Conservation (phyloP, 805 yeast genomes). For the Candida ortonii region DNA sequence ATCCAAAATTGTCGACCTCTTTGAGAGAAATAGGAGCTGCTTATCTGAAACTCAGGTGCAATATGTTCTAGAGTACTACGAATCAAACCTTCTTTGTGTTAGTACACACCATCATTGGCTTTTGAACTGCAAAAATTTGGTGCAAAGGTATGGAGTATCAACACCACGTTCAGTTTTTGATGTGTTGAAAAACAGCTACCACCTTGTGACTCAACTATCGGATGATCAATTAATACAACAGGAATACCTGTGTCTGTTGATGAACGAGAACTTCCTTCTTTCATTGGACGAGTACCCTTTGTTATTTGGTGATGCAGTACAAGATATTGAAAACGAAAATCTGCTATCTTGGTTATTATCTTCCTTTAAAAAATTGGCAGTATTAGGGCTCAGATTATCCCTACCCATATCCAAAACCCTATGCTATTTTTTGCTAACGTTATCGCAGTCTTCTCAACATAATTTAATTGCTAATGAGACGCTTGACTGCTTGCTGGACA, state of each 20-base stretch:
- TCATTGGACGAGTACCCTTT: neutral
- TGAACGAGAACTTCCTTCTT: slow-evolving; percentile 13
- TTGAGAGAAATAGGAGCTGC: slow-evolving; percentile 18
- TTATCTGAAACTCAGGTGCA: slow-evolving; percentile 19
- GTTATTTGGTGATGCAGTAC: slow-evolving; percentile 3
- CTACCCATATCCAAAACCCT: slow-evolving; percentile 5
- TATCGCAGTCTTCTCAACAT: slow-evolving; percentile 17
- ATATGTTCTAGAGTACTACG: slow-evolving; percentile 47
- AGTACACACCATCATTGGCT: slow-evolving; percentile 53
- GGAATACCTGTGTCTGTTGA: slow-evolving; percentile 18
- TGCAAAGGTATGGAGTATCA: slow-evolving; percentile 40
- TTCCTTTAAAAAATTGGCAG: slow-evolving; percentile 4
- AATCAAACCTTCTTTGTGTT: slow-evolving; percentile 50
- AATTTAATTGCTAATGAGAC: slow-evolving; percentile 10
- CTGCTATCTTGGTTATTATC: slow-evolving; percentile 6
- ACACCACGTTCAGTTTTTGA: slow-evolving; percentile 25
- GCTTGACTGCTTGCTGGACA: slow-evolving; percentile 12
- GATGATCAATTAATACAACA: slow-evolving; percentile 13
- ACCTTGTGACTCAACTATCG: slow-evolving; percentile 15
- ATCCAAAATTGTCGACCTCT: slow-evolving; percentile 14
- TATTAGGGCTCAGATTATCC: slow-evolving; percentile 5
- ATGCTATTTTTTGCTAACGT: slow-evolving; percentile 14
- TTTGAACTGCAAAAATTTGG: slow-evolving; percentile 41
- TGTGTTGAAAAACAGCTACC: slow-evolving; percentile 21
- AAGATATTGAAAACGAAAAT: slow-evolving; percentile 6